Conservation (phyloP, 768 basidiomycete genomes). For the Rhizopogon rudus region DNA sequence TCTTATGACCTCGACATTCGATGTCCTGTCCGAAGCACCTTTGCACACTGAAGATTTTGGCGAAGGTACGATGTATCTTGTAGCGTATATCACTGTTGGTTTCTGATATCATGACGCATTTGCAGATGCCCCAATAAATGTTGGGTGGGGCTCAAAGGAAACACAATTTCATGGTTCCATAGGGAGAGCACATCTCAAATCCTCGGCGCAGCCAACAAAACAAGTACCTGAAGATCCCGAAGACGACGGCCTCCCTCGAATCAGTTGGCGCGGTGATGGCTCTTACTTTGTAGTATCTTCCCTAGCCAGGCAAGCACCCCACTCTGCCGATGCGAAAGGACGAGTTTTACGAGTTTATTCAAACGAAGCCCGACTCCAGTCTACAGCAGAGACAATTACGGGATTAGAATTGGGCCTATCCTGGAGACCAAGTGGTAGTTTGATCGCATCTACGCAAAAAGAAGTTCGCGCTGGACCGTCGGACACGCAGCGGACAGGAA, state of each 20-base stretch:
- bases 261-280: constrained; percentile 95
- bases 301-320: constrained; percentile 38
- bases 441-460: constrained; percentile 78
- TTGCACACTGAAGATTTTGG: constrained; percentile 78
- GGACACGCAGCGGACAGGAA: constrained; percentile 57
- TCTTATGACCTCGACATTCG: constrained; percentile 85
- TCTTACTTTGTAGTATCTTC: constrained; percentile 84
- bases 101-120: constrained; percentile 6
- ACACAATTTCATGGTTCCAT: constrained; percentile 97
- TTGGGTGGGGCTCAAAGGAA: constrained; percentile 96
- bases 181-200: constrained; percentile 61
- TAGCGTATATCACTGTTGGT: background rate
- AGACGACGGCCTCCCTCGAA: constrained; percentile 66
- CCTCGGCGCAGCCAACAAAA: constrained; percentile 44
- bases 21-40: constrained; percentile 76
- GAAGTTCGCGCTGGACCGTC: constrained; percentile 71
- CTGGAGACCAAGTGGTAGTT: constrained; percentile 87
- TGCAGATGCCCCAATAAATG: constrained; percentile 84
- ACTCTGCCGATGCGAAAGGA: constrained; percentile 15
- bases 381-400: constrained; percentile 78
- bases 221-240: constrained; percentile 53
- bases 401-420: constrained; percentile 76
- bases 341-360: constrained; percentile 28
- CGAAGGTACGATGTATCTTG: constrained; percentile 43
- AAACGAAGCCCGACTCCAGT: constrained; percentile 58